Base-by-base conservation (phyloP, 1,139 yeast species). In the Zygosaccharomyces pseudobailii region DNA sequence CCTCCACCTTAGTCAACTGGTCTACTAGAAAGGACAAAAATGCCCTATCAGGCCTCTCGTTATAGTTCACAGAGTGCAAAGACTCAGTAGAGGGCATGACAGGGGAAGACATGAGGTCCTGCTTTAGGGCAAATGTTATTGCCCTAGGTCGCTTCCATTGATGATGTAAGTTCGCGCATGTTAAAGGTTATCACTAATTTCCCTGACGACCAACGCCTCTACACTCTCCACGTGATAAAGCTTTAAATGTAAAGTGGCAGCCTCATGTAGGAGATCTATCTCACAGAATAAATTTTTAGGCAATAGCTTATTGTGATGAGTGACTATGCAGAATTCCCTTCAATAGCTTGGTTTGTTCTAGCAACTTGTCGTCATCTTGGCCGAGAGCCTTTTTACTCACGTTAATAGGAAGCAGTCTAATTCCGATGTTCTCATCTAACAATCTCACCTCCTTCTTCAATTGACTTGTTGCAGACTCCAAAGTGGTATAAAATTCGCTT, bases 321-420 rank as follows among this genome's bases (percentile, higher is more conserved):
- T 38, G 22, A 3, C 35, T 40, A 7, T 21, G 31, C 7, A 48
- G 33, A 5, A 43, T 33, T 5, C 43, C 43, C 31, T 39, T 30
- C n/a, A 55, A 45, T 3, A 45, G 38, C 5, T 43, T 46, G 23
- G 58, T 45, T 36, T 63, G 67, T 33, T 63, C 66, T 22, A 46
- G 41, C 46, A 64, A 37, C 47, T 62, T 63, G 36, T 61, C 66
- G 32, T 62, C 62, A 43, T 63, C 67, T 46, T 63, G 67, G 4
- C 66, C 67, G 1, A 56, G 43, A 10, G 65, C 65, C 40, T 59
- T 60, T 51, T 63, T 64, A 46, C 55, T 59, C 6, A 61, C 61
- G 38, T 53, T 58, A 22, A 63, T 60, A 10, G 67, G 68, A 22
- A 64, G 52, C 24, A 63, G 42, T 33, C 63, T 48, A 3, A 59